Evolutionary conservation across 2,329 filamentous ascomycete species (phyloP), one percentile per base, ranked within the genome.

Genomic region (Colletotrichum coccodes): DNA sequence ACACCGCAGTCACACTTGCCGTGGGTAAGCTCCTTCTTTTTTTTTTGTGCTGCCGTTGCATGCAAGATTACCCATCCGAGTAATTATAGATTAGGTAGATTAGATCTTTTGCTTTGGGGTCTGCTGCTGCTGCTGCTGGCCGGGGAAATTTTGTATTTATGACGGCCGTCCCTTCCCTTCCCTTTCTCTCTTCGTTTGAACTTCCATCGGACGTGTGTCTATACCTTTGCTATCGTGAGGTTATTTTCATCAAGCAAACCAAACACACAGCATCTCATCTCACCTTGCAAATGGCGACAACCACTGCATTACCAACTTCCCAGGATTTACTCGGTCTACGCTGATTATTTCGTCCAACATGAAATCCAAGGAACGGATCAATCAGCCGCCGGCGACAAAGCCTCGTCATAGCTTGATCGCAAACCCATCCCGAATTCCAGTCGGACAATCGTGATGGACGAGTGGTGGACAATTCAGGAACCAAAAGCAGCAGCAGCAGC

Each of bases 81-180:
- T 69, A 57, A 69, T 49, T 57, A 44, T 56, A 69, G 56, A 56
- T 57, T 54, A 47, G n/a, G 32, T 42, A 68, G 54, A 66, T 56
- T 47, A 40, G 34, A 60, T 60, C 34, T n/a, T n/a, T n/a, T 47
- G 62, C 34, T 16, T n/a, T 50, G 30, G 54, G n/a, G n/a, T n/a
- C n/a, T 18, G 32, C 57, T 9, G 57, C 32, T 42, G 26, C 12
- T 26, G 18, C 42, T 46, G 60, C 52, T 32, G 44, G 34, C 18
- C 30, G 23, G 56, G 28, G 18, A 32, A 12, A 32, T 28, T 26
- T 61, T 47, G 44, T 60, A 60, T 60, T 47, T 60, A 60, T 47
- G 46, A 60, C 18, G 23, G 44, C 23, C 23, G 40, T 30, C 32
- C 57, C 23, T 21, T 42, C 53, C 53, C 30, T 46, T n/a, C 56